phyloP scores from a whole-genome alignment of 768 basidiomycete species.

The Leucogyrophana mollusca region DNA sequence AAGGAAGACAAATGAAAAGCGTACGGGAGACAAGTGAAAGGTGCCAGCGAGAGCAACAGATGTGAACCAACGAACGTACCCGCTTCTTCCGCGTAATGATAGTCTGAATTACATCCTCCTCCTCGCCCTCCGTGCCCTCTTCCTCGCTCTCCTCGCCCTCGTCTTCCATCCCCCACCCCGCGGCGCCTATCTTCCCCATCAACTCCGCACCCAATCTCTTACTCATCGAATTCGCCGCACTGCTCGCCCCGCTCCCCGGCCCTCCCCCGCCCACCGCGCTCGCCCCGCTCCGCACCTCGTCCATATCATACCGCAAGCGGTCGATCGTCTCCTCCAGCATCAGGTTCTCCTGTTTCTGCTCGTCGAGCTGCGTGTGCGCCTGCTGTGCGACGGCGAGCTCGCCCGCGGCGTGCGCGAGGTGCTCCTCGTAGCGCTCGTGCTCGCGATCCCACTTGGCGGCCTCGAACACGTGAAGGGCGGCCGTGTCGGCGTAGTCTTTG shows the following conservation, averaged over 20 bases:
- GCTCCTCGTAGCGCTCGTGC: constrained; percentile 71
- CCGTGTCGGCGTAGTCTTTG: no score
- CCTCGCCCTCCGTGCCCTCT: constrained; percentile 50
- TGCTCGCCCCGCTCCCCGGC: constrained; percentile 40
- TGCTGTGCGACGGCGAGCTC: constrained; percentile 71
- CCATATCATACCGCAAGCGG: constrained; percentile 90
- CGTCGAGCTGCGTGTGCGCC: constrained; percentile 71
- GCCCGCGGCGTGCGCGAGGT: constrained; percentile 63
- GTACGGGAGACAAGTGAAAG: neutral
- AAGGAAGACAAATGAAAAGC: neutral
- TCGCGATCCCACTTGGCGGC: no score
- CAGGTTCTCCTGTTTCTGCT: constrained; percentile 94
- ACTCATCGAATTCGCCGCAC: constrained; percentile 56
- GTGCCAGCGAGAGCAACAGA: neutral
- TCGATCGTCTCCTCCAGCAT: constrained; percentile 95
- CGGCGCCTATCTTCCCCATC: constrained; percentile 54
- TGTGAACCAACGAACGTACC: constrained; percentile 36
- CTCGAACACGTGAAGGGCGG: no score
- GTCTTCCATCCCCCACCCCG: constrained; percentile 44
- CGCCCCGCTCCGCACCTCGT: constrained; percentile 70
- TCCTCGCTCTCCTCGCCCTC: constrained; percentile 42
- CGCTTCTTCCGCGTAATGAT: constrained; percentile 85
- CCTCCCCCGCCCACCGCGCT: constrained; percentile 34
- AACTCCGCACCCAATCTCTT: constrained; percentile 78
- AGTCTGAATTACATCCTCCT: constrained; percentile 72